Base-by-base conservation (phyloP, 2,329 filamentous ascomycete genomes). In the Aspergillus chevalieri region DNA sequence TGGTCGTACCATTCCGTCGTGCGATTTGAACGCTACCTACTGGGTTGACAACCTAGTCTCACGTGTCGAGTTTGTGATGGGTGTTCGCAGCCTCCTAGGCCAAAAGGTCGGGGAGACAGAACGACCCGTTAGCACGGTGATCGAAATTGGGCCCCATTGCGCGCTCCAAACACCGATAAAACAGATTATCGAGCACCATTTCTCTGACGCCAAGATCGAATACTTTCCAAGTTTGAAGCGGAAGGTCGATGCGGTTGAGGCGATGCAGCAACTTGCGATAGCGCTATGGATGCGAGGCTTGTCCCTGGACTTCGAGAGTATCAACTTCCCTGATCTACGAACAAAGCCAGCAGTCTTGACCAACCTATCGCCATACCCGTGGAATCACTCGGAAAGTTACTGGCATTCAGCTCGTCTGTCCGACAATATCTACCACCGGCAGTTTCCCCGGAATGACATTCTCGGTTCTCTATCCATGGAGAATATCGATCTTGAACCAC, bases 371-470 rank as follows among this genome's bases (percentile, higher is more conserved):
- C 49, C 58, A 0, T 80, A 80, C 49, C 67, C 71, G 0, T 80
- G 77, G 74, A 73, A 79, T 41, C 75, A 78, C 54, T 66, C 68
- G 1, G 66, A 69, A 22, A 49, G 55, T 1, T 66, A 74, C 52
- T 77, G 72, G 63, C 65, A 71, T 19, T 72, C 78, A 50, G 72
- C 73, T 14, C 66, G 74, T 3, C 55, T 76, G 4, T 62, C 65
- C 1, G 53, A 63, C 2, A 73, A 62, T 41, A 52, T 58, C 9
- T 44, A 34, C 2, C 22, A 44, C 17, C 51, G 59, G 43, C 53
- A 53, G 21, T 55, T 55, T 15, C 48, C 53, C 1, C 61, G 58
- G 9, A 62, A 62, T 42, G 62, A 65, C 47, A 47, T 65, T 1
- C 49, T 65, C n/a, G 63, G 63, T n/a, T 51, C 56, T 0, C 36